Evolutionary conservation across 768 basidiomycete genomes (phyloP), one percentile per base, ranked within the genome.

Genomic region (Boletus rufocinnamomeus): DNA sequence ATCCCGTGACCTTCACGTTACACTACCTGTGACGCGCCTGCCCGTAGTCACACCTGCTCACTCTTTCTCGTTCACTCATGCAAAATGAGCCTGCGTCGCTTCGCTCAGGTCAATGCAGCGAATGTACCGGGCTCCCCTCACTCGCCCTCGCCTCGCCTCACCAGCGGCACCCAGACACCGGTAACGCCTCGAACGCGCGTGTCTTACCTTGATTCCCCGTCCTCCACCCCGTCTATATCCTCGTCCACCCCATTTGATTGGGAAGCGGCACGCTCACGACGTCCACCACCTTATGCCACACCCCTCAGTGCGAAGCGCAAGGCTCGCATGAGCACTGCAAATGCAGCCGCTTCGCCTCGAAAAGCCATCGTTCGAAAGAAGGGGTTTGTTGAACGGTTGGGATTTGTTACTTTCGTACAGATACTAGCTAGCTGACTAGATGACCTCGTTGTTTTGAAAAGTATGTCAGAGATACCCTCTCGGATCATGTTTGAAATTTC

Each of bases 221-320:
- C 82, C 37, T 74, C 81, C 2, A 85, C 87, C 0, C 85, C 89
- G 5, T 93, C 91, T 4, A 78, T 89, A 48, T 90, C 91, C 6
- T 86, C 88, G 1, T 87, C 88, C 8, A 72, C 80, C 10, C 88
- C 91, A 1, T 94, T 94, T 66, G 91, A 94, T 75, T 93, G 92
- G 92, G 87, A 89, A 32, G 91, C 92, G 0, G 92, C 86, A 14
- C 79, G 87, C n/a, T 79, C 83, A 1, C 78, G 82, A 50, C 80
- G 79, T 60, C 86, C 89, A 4, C 83, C 91, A 4, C 91, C 91
- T 4, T 93, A 88, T 78, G 78, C 77, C 3, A 85, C 86, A 0
- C 89, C 89, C 2, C 68, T 79, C 8, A 74, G 75, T 51, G 77
- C 68, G 51, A 83, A 80, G 69, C 74, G 75, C 43, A 79, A 66